These are phyloP conservation scores for Funneliformis mosseae DNA, from an alignment of 192 early-diverging fungal species.

Conservation along the genomic window DNA sequence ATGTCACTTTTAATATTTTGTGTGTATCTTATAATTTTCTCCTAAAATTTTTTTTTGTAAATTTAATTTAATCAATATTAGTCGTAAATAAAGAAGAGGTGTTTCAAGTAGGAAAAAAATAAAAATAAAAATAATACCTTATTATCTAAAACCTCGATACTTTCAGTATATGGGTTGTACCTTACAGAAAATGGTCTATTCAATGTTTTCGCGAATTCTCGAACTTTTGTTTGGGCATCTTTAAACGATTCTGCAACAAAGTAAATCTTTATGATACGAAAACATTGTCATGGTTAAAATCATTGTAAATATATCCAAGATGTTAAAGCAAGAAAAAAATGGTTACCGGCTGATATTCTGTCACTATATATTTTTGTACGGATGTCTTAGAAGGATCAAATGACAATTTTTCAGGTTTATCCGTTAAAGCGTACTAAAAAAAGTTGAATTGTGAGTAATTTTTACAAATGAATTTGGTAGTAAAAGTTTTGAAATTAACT, in stretches of 20 bases:
- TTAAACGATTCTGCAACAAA: slow-evolving; percentile 95
- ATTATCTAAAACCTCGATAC: slow-evolving; percentile 87
- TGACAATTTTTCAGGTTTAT: slow-evolving; percentile 73
- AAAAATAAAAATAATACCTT: slow-evolving; percentile 39
- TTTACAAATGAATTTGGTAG: neutral
- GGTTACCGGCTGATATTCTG: slow-evolving; percentile 86
- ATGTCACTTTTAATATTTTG: slow-evolving; percentile 78
- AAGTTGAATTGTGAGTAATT: neutral
- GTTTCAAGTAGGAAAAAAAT: neutral
- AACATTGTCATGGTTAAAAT: slow-evolving; percentile 9
- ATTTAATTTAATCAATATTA: slow-evolving; percentile 4
- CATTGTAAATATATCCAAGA: neutral
- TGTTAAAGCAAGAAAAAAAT: neutral
- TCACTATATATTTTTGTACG: slow-evolving; percentile 81
- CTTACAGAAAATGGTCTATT: slow-evolving; percentile 87
- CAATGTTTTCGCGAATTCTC: slow-evolving; percentile 76
- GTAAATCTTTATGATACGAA: slow-evolving; percentile 51
- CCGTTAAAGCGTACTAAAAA: slow-evolving; percentile 68
- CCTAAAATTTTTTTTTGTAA: slow-evolving; percentile 49
- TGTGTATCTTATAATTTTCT: slow-evolving; percentile 81
- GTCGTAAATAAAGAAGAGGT: neutral
- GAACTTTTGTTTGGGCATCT: slow-evolving; percentile 88
- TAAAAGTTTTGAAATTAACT: neutral
- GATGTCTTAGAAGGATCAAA: slow-evolving; percentile 86
- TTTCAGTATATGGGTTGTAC: slow-evolving; percentile 91